A percentile compares a stretch with the other conserved stretches of the same genome.
These are phyloP conservation scores for Malassezia caprae DNA, from an alignment of 1,284 basidiomycete genomes.

Conservation along the genomic window DNA sequence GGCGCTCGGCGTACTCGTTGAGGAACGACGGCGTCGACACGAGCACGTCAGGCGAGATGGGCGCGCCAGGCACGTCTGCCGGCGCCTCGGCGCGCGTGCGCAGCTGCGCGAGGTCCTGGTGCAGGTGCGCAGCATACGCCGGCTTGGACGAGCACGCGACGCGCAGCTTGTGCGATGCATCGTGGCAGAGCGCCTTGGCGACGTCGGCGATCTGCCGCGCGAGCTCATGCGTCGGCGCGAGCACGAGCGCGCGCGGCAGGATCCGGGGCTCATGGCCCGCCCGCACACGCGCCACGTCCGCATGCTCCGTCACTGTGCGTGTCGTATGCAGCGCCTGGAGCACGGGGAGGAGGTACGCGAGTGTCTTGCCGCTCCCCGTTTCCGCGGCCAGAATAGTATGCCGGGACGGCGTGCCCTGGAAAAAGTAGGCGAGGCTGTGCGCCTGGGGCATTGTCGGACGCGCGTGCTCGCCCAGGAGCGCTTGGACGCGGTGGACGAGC, in stretches of 20 bases:
- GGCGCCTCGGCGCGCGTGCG: background rate
- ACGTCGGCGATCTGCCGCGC: slow-evolving; percentile 82
- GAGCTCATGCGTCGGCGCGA: slow-evolving; percentile 86
- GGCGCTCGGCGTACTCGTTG: slow-evolving; percentile 51
- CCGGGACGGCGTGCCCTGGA: slow-evolving; percentile 49
- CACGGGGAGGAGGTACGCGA: slow-evolving; percentile 91
- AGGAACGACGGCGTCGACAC: slow-evolving; percentile 67
- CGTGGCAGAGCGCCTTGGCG: slow-evolving; percentile 55
- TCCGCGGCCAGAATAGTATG: slow-evolving; percentile 90
- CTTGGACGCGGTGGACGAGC: slow-evolving; percentile 9
- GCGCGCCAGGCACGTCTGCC: slow-evolving; percentile 53
- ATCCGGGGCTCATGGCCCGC: slow-evolving; percentile 13
- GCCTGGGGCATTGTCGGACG: slow-evolving; percentile 16
- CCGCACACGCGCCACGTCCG: slow-evolving; percentile 1
- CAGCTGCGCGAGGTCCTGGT: background rate
- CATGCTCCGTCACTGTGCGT: slow-evolving; percentile 8
- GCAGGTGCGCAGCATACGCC: slow-evolving; percentile 16
- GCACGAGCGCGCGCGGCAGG: slow-evolving; percentile 72
- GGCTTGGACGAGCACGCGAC: slow-evolving; percentile 58
- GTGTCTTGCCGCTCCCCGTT: slow-evolving; percentile 94
- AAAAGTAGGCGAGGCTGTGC: slow-evolving; percentile 16
- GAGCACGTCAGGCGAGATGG: slow-evolving; percentile 49
- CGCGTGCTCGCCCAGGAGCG: slow-evolving; percentile 11
- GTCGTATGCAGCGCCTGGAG: slow-evolving; percentile 74
- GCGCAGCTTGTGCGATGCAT: slow-evolving; percentile 58